These are phyloP conservation scores for Sodiomyces alkalinus DNA, from an alignment of 2,329 filamentous ascomycete species.

Conservation along the genomic window DNA sequence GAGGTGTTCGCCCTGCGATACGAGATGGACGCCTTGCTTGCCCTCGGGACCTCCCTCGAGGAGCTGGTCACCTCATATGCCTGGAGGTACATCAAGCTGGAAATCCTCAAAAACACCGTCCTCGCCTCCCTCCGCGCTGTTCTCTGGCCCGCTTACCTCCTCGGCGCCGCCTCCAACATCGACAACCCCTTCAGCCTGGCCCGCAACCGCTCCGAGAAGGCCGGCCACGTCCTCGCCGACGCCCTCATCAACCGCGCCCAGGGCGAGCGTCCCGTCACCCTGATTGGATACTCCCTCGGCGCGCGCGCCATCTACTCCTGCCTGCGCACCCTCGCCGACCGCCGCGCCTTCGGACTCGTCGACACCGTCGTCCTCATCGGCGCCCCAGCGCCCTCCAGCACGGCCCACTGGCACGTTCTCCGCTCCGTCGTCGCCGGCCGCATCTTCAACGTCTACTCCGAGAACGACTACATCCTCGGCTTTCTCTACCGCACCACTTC, in stretches of 20 bases:
- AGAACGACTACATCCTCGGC: slow-evolving; percentile 74
- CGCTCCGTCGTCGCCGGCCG: slow-evolving; percentile 66
- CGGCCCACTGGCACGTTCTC: slow-evolving; percentile 60
- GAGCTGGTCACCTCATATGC: slow-evolving; percentile 60
- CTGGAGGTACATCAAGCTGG: slow-evolving; percentile 56
- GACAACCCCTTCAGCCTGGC: slow-evolving; percentile 76
- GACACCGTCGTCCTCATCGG: slow-evolving; percentile 77
- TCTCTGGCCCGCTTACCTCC: slow-evolving; percentile 52
- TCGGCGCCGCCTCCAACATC: slow-evolving; percentile 51
- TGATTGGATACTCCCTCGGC: slow-evolving; percentile 71
- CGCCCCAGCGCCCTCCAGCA: slow-evolving; percentile 57
- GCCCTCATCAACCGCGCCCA: slow-evolving; percentile 69
- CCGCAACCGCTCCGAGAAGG: slow-evolving; percentile 63
- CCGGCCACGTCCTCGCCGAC: slow-evolving; percentile 65
- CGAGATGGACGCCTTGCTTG: slow-evolving; percentile 64
- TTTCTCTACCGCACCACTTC: slow-evolving; percentile 78
- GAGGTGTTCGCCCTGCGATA: slow-evolving; percentile 78
- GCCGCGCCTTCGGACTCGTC: slow-evolving; percentile 68
- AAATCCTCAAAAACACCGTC: slow-evolving; percentile 60
- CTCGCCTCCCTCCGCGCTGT: slow-evolving; percentile 53
- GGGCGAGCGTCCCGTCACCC: slow-evolving; percentile 64
- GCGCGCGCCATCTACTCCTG: slow-evolving; percentile 74
- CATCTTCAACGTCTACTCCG: slow-evolving; percentile 77
- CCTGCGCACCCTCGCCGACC: slow-evolving; percentile 58
- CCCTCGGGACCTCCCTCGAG: slow-evolving; percentile 58